These are phyloP conservation scores for Austroboletus rostrupii DNA, from an alignment of 1,284 basidiomycete genomes.

Conservation along the genomic window DNA sequence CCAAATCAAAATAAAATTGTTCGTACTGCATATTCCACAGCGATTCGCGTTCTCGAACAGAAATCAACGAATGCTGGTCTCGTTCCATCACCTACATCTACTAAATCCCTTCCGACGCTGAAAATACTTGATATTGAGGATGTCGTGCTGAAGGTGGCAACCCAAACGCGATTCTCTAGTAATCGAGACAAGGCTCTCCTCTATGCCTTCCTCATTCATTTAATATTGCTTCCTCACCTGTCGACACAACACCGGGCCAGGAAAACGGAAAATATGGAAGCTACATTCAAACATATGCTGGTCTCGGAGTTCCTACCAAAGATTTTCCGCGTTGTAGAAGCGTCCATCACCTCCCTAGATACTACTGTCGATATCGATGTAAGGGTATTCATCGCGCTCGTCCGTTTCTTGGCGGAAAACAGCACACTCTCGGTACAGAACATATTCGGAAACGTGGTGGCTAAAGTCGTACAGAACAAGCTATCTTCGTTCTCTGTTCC, in stretches of 20 bases:
- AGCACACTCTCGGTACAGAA: slow-evolving; percentile 17
- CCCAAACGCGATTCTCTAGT: neutral
- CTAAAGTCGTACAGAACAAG: slow-evolving; percentile 21
- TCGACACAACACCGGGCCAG: slow-evolving; percentile 44
- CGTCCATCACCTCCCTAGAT: slow-evolving; percentile 18
- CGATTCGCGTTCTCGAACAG: slow-evolving; percentile 8
- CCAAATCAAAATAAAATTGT: slow-evolving; percentile 18
- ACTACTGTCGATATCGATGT: slow-evolving; percentile 46
- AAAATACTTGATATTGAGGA: slow-evolving; percentile 1
- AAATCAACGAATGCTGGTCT: neutral
- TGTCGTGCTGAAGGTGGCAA: slow-evolving; percentile 10
- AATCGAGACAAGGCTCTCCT: slow-evolving; percentile 23
- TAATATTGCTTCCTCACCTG: slow-evolving; percentile 38
- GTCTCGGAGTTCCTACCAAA: slow-evolving; percentile 36
- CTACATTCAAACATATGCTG: slow-evolving; percentile 30
- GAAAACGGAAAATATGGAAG: slow-evolving; percentile 26
- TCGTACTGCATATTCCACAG: slow-evolving; percentile 3
- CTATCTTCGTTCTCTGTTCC: slow-evolving; percentile 26
- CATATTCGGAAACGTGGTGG: slow-evolving; percentile 32
- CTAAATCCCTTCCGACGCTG: neutral
- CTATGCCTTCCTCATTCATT: slow-evolving; percentile 41
- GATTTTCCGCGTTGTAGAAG: slow-evolving; percentile 32
- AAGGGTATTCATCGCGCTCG: slow-evolving; percentile 43
- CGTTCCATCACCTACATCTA: neutral
- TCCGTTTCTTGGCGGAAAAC: slow-evolving; percentile 34